Conservation (phyloP, 768 basidiomycete species). For the Pleurotus platypus region DNA sequence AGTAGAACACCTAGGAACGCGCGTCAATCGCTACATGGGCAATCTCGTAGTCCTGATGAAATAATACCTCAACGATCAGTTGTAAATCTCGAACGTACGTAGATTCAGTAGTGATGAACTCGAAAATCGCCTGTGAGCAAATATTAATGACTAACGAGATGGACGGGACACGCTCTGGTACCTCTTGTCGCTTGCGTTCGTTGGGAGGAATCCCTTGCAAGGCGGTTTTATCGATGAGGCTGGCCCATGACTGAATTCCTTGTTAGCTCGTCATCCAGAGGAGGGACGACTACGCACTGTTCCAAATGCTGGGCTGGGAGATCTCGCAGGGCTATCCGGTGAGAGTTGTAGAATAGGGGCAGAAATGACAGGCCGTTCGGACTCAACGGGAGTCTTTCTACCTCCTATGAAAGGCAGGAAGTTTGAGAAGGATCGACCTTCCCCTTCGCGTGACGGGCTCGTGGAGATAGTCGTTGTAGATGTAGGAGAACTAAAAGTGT, state of each 20-base stretch:
- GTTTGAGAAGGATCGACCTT: conserved; percentile 38
- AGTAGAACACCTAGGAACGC: conserved; percentile 74
- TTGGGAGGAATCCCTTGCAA: conserved; percentile 72
- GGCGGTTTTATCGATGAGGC: conserved; percentile 81
- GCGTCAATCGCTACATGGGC: conserved; percentile 5
- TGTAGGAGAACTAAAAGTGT: conserved; percentile 14
- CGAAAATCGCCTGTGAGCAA: conserved; percentile 74
- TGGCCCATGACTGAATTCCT: conserved; percentile 77
- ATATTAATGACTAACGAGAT: background rate
- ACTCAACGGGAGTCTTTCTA: conserved; percentile 50
- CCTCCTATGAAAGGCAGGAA: conserved; percentile 66
- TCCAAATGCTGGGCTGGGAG: conserved; percentile 64
- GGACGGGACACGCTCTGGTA: conserved; percentile 19
- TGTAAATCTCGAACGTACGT: conserved; percentile 92
- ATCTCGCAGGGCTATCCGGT: conserved; percentile 28
- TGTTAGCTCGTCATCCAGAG: background rate
- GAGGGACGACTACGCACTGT: conserved; percentile 38
- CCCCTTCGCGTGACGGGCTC: conserved; percentile 25
- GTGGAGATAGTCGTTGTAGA: conserved; percentile 15
- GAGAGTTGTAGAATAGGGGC: conserved; percentile 52
- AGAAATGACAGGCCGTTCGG: conserved; percentile 58
- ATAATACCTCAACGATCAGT: conserved; percentile 78
- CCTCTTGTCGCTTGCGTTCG: conserved; percentile 90
- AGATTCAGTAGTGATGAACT: conserved; percentile 87
- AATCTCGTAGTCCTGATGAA: background rate